Conservation (phyloP, 2,329 filamentous ascomycete genomes). For the Macrophomina phaseolina region DNA sequence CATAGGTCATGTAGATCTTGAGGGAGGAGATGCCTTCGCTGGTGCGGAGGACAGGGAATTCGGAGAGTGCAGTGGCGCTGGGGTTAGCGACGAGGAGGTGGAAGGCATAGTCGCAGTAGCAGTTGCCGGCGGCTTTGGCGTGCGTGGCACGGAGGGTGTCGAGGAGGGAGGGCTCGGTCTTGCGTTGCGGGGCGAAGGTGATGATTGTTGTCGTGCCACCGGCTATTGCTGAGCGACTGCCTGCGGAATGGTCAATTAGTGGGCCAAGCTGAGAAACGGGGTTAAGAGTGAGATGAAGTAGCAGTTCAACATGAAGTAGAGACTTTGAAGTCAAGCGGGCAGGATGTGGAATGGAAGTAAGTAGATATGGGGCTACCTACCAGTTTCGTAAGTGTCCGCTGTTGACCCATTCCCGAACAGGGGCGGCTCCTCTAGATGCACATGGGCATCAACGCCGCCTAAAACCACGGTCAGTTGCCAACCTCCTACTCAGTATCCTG, state of each 20-base stretch:
- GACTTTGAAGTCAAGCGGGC: too few relatives aligned
- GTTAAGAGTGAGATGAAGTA: too few relatives aligned
- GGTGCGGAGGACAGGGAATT: slow-evolving; percentile 43
- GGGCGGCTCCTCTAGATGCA: slow-evolving; percentile 54
- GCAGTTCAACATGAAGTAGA: too few relatives aligned
- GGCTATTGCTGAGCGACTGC: slow-evolving; percentile 53
- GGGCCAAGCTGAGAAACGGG: background rate
- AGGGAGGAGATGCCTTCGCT: slow-evolving; percentile 44
- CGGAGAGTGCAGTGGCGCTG: slow-evolving; percentile 40
- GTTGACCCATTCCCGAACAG: slow-evolving; percentile 51
- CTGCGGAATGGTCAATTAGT: background rate
- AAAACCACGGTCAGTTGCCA: slow-evolving; percentile 31
- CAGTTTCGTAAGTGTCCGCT: slow-evolving; percentile 49
- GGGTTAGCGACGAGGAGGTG: slow-evolving; percentile 49
- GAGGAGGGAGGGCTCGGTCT: slow-evolving; percentile 52
- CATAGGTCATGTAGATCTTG: slow-evolving; percentile 54
- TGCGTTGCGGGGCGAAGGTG: slow-evolving; percentile 55
- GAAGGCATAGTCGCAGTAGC: slow-evolving; percentile 56
- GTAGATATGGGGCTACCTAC: slow-evolving; percentile 23
- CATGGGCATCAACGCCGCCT: slow-evolving; percentile 53
- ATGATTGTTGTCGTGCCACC: slow-evolving; percentile 58
- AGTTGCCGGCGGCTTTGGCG: slow-evolving; percentile 49
- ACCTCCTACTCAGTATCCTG: slow-evolving; percentile 29
- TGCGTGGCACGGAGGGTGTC: slow-evolving; percentile 52
- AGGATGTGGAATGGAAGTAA: background rate